Evolutionary conservation across 2,329 filamentous ascomycete species (phyloP).

Genomic region (Aspergillaceae sp.): DNA sequence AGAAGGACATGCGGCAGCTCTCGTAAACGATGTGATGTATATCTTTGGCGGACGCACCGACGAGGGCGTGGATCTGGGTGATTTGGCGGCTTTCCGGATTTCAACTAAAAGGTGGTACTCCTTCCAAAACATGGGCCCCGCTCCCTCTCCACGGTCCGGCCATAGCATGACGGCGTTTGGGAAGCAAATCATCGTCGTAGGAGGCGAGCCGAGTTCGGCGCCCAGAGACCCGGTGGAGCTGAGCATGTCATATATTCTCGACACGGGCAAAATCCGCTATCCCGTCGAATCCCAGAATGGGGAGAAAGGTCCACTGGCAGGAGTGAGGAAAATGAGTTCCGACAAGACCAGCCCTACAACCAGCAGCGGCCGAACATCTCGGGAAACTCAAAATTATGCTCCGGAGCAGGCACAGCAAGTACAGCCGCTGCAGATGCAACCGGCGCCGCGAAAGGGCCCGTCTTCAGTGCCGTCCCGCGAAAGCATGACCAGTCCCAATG

Average conservation of each 20-base stretch:
- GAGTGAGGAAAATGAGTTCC: slow-evolving; percentile 34
- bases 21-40: slow-evolving; percentile 98
- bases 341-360: slow-evolving; percentile 32
- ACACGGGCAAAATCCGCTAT: slow-evolving; percentile 94
- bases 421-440: not conserved
- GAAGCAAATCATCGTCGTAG: slow-evolving; percentile 85
- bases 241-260: slow-evolving; percentile 80
- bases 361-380: slow-evolving; percentile 32
- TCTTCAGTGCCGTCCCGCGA: slow-evolving; percentile 32
- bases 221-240: slow-evolving; percentile 73
- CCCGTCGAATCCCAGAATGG: slow-evolving; percentile 59
- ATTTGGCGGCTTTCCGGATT: slow-evolving; percentile 78
- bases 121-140: slow-evolving; percentile 98
- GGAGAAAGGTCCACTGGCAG: slow-evolving; percentile 32
- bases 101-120: slow-evolving; percentile 92
- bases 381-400: slow-evolving; percentile 33
- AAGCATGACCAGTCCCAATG: slow-evolving; percentile 27
- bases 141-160: slow-evolving; percentile 83
- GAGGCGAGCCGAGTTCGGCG: slow-evolving; percentile 86
- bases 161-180: slow-evolving; percentile 96
- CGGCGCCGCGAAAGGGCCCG: slow-evolving; percentile 25
- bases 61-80: slow-evolving; percentile 83
- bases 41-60: slow-evolving; percentile 94
- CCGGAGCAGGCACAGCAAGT: slow-evolving; percentile 18
- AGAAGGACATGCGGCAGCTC: slow-evolving; percentile 85